Percentiles rank a stretch among this genome's conserved stretches.
Conservation (phyloP, 2,329 filamentous ascomycete genomes). For the Colletotrichum musae region DNA sequence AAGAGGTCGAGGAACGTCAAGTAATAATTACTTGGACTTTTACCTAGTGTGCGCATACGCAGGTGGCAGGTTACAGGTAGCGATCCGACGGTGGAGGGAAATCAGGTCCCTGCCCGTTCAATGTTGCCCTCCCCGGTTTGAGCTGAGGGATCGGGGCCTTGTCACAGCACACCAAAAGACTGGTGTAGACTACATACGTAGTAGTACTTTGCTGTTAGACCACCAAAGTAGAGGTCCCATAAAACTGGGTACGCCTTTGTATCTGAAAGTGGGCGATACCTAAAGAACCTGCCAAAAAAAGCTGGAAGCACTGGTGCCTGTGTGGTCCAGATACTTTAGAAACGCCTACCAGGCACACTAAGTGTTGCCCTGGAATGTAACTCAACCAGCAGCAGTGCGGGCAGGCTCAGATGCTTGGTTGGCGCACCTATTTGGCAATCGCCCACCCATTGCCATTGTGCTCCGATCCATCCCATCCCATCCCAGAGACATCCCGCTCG, state of each 20-base stretch:
- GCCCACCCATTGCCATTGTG: constrained; percentile 21
- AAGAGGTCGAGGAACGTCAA: not conserved
- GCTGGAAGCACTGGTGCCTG: not conserved
- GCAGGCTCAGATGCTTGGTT: constrained; percentile 21
- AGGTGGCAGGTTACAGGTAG: no score
- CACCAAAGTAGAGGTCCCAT: constrained; percentile 1
- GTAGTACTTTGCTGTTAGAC: no score
- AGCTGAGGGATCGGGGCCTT: constrained; percentile 37
- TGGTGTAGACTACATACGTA: no score
- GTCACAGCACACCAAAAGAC: constrained; percentile 22
- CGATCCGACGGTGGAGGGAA: not conserved
- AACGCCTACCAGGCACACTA: not conserved
- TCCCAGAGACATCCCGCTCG: constrained; percentile 36
- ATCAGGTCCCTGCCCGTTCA: not conserved
- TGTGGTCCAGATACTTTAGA: not conserved
- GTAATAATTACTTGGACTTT: not conserved
- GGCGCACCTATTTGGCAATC: constrained; percentile 27
- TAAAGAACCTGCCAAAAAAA: no score
- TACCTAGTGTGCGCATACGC: no score
- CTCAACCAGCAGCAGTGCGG: constrained; percentile 21
- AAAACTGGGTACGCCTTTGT: no score
- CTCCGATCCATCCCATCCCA: constrained; percentile 26
- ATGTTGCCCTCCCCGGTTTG: constrained; percentile 9
- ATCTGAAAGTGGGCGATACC: no score
- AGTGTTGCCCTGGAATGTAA: constrained; percentile 26